These are phyloP conservation scores for Coprinopsis sp. DNA, from an alignment of 768 basidiomycete species.

Conservation along the genomic window DNA sequence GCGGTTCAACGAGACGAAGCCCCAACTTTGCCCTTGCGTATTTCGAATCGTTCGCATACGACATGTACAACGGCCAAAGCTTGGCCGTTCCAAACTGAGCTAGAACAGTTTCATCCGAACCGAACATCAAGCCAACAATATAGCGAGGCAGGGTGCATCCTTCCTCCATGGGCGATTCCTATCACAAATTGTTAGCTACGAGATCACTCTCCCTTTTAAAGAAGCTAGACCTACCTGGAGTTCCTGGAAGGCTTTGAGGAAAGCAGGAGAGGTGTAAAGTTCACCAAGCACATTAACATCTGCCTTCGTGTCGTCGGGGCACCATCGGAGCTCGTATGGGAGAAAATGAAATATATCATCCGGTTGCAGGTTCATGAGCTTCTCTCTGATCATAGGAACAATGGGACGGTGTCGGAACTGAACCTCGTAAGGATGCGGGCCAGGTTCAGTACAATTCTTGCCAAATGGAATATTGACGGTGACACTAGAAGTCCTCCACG, in stretches of 20 bases:
- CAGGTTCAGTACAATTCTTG: not conserved
- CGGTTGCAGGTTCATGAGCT: not conserved
- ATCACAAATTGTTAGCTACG: not conserved
- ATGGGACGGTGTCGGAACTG: too few species aligned
- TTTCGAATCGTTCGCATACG: too few species aligned
- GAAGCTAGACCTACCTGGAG: not conserved
- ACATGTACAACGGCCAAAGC: too few species aligned
- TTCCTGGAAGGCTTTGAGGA: conserved; percentile 7
- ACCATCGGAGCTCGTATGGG: conserved; percentile 13
- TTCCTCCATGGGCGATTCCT: not conserved
- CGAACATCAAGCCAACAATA: conserved; percentile 11
- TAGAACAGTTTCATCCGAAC: not conserved
- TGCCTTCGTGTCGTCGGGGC: not conserved
- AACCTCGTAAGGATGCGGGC: not conserved
- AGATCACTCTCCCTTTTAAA: too few species aligned
- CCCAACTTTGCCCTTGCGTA: too few species aligned
- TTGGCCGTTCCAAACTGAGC: too few species aligned
- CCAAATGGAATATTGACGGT: not conserved
- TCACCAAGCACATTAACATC: conserved; percentile 1
- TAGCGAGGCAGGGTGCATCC: conserved; percentile 1
- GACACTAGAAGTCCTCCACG: not conserved
- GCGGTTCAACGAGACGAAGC: conserved; percentile 9
- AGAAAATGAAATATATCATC: conserved; percentile 12
- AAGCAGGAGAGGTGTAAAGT: conserved; percentile 7
- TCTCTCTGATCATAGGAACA: too few species aligned